Base-by-base conservation (phyloP, 75 land plant genomes). In the Cupressus sempervirens region DNA sequence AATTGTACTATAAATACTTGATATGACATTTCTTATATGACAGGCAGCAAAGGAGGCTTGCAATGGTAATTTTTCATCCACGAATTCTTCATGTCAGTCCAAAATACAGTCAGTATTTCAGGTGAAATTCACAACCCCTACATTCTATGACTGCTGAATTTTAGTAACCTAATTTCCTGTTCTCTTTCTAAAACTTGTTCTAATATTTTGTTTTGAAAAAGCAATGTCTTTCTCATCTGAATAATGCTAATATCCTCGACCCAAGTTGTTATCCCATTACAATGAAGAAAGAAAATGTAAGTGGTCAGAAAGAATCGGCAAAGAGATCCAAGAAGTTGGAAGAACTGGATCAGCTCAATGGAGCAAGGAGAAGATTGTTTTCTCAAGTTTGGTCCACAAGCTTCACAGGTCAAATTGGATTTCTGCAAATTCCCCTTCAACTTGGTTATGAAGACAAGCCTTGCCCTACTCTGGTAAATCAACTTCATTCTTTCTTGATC, bases 251-350 rank as follows among this genome's bases (percentile, higher is more conserved):
- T 56, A 56, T 56, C 23, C 62, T 56, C 23, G 62, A 56, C 23
- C 62, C 62, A 56, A 56, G 18, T 20, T 56, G 23, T 56, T 56
- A 4, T 23, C 7, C 62, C 23, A 56, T 4, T 18, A 56, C 26
- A 18, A 18, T 20, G 62, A 56, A 18, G 62, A 23, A 56, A 56
- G 62, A 56, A 56, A 56, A 20, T 56, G 4, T 56, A 56, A 56
- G 62, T 20, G 23, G 26, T 4, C 12, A 52, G 10, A 29, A 36
- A 7, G 18, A 80, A 56, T 50, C 85, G 43, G 87, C 87, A 3
- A 41, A 73, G 43, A 88, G 90, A 65, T 90, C 85, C 73, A 82
- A 90, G 67, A 90, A 34, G 41, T 67, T 90, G 50, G 90, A 90
- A 58, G 87, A 85, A 50, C 82, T 80, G 10, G 30, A 85, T 68